Evolutionary conservation across 2,329 filamentous ascomycete genomes (phyloP).

Genomic region (Claviceps monticola): DNA sequence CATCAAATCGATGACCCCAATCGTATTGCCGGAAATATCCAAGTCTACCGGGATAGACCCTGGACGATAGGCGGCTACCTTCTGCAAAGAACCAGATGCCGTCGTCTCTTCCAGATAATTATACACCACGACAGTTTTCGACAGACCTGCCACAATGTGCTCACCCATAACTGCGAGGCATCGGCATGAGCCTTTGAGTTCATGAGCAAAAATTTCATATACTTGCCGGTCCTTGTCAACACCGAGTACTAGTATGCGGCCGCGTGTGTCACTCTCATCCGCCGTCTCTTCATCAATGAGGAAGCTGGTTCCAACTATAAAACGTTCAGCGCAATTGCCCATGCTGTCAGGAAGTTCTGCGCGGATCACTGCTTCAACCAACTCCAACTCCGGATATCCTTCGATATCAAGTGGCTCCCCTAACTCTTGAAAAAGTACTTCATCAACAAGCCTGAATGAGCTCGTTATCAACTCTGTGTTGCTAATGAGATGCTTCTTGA

Average conservation of each 20-base stretch:
- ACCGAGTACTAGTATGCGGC: constrained; percentile 74
- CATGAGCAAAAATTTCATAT: constrained; percentile 54
- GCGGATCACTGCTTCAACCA: constrained; percentile 74
- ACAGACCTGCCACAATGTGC: constrained; percentile 72
- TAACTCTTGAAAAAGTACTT: constrained; percentile 70
- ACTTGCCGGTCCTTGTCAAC: constrained; percentile 62
- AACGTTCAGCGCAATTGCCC: constrained; percentile 54
- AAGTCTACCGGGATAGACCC: constrained; percentile 76
- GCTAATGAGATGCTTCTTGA: constrained; percentile 55
- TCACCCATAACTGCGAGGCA: constrained; percentile 61
- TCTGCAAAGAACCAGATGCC: constrained; percentile 46
- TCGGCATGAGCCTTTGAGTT: constrained; percentile 67
- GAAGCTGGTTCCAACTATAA: constrained; percentile 82
- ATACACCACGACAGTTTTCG: constrained; percentile 64
- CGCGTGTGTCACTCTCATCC: constrained; percentile 36
- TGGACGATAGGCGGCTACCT: constrained; percentile 63
- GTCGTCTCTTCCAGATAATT: constrained; percentile 41
- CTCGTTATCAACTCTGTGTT: constrained; percentile 66
- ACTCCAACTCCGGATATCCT: constrained; percentile 38
- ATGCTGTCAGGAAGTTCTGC: constrained; percentile 51
- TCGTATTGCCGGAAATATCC: constrained; percentile 56
- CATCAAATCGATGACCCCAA: constrained; percentile 85
- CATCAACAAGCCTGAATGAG: constrained; percentile 80
- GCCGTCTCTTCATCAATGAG: constrained; percentile 46
- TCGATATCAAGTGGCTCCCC: constrained; percentile 53